These are phyloP conservation scores for Suhomyces pyralidae DNA, from an alignment of 805 yeast genomes.

Conservation along the genomic window DNA sequence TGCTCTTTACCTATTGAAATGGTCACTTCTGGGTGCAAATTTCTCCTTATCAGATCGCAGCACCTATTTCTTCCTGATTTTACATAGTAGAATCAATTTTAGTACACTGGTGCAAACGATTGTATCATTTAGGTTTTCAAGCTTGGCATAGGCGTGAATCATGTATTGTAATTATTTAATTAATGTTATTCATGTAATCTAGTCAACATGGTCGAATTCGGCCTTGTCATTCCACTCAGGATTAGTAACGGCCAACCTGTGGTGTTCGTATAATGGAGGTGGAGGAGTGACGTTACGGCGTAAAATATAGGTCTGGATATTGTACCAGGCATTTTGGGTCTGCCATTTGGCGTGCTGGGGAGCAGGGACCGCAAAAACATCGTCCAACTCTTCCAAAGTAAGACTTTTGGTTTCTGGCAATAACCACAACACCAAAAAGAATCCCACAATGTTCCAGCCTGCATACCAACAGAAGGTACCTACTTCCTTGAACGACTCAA, in stretches of 20 bases:
- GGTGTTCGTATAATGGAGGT: constrained; percentile 56
- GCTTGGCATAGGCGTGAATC: no score
- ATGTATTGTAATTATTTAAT: no score
- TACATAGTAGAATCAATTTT: no score
- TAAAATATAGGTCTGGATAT: constrained; percentile 47
- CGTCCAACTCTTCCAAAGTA: constrained; percentile 75
- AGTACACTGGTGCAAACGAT: no score
- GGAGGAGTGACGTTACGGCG: constrained; percentile 44
- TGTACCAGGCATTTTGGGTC: constrained; percentile 31
- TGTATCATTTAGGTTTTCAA: no score
- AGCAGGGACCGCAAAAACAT: constrained; percentile 63
- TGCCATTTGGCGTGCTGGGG: constrained; percentile 50
- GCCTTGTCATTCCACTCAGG: constrained; percentile 63
- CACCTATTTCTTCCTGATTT: no score
- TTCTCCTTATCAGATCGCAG: no score
- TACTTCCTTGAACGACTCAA: constrained; percentile 63
- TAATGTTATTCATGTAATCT: background rate
- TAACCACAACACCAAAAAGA: constrained; percentile 67
- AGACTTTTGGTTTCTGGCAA: constrained; percentile 70
- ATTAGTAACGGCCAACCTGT: constrained; percentile 58
- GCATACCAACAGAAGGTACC: constrained; percentile 92
- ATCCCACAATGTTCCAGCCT: constrained; percentile 74
- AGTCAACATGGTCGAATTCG: constrained; percentile 51
- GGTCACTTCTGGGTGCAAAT: no score
- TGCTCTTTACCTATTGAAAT: no score